Conservation (phyloP, 2,329 filamentous ascomycete genomes). For the Beauveria asiatica region DNA sequence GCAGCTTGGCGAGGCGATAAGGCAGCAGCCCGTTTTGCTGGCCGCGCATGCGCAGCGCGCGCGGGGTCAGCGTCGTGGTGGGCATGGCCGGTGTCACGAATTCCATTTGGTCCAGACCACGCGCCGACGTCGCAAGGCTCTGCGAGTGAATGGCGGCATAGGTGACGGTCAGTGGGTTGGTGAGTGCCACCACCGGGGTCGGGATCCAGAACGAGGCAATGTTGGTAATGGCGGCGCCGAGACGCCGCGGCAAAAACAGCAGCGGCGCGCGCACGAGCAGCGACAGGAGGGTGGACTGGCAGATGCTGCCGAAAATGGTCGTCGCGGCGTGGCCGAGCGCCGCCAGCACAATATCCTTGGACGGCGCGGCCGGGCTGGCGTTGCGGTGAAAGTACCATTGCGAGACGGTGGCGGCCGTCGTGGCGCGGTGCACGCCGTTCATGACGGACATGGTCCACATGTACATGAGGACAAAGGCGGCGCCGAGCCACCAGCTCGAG, state of each 20-base stretch:
- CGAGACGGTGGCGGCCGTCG: slow-evolving; percentile 88
- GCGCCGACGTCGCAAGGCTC: slow-evolving; percentile 66
- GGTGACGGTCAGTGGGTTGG: slow-evolving; percentile 84
- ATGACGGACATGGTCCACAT: slow-evolving; percentile 89
- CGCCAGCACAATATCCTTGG: slow-evolving; percentile 71
- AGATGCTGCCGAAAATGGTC: slow-evolving; percentile 87
- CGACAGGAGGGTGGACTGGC: slow-evolving; percentile 73
- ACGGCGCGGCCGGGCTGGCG: slow-evolving; percentile 66
- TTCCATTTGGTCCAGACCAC: slow-evolving; percentile 72
- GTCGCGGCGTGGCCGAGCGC: slow-evolving; percentile 74
- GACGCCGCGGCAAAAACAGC: slow-evolving; percentile 68
- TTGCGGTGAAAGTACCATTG: slow-evolving; percentile 99
- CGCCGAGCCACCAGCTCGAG: slow-evolving; percentile 92
- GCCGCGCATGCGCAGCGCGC: slow-evolving; percentile 36
- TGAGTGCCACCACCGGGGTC: slow-evolving; percentile 74
- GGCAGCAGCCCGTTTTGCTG: slow-evolving; percentile 57
- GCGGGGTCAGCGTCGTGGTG: slow-evolving; percentile 61
- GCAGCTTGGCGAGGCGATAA: slow-evolving; percentile 82
- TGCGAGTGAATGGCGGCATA: slow-evolving; percentile 92
- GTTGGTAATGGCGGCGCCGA: slow-evolving; percentile 57
- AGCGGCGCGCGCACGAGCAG: slow-evolving; percentile 78
- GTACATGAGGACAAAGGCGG: slow-evolving; percentile 87
- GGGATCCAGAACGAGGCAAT: slow-evolving; percentile 75
- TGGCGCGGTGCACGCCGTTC: slow-evolving; percentile 79
- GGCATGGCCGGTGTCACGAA: slow-evolving; percentile 67